Percentiles rank a stretch among this genome's conserved stretches.
Conservation (phyloP, 1,284 basidiomycete genomes). For the Inonotus obliquus region DNA sequence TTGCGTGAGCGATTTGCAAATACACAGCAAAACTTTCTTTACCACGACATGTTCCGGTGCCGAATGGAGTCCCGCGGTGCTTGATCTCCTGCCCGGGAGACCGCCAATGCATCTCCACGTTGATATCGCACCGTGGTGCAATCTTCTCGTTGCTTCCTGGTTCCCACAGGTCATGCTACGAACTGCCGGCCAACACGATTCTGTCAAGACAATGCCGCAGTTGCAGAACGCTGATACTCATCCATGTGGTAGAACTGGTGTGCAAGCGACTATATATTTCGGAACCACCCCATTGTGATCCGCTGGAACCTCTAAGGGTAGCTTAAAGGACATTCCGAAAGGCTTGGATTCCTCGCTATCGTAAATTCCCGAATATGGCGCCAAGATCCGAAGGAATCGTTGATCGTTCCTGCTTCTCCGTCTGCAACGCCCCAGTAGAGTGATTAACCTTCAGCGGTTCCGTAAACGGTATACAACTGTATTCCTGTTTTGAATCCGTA, state of each 20-base stretch:
- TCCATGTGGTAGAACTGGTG: neutral
- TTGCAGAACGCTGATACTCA: neutral
- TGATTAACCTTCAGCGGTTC: neutral
- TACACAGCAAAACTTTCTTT: too few species aligned
- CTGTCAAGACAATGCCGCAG: neutral
- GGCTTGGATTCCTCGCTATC: neutral
- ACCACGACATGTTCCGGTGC: too few species aligned
- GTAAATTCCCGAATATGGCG: neutral
- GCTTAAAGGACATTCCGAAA: neutral
- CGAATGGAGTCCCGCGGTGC: too few species aligned
- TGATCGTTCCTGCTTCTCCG: neutral
- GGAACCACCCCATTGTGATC: neutral
- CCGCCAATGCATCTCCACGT: too few species aligned
- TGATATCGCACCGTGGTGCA: neutral
- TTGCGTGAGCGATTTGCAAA: too few species aligned
- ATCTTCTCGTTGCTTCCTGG: neutral
- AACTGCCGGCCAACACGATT: neutral
- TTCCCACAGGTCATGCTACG: neutral
- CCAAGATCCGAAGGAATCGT: neutral
- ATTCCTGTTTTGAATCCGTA: too few species aligned
- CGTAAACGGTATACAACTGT: neutral
- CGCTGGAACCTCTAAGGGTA: neutral
- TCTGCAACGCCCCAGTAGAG: neutral
- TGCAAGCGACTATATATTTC: neutral
- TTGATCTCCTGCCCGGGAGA: too few species aligned